Percentiles rank a stretch among this genome's conserved stretches.
Conservation (phyloP, 257 asterid species). For the Coffea eugenioides region DNA sequence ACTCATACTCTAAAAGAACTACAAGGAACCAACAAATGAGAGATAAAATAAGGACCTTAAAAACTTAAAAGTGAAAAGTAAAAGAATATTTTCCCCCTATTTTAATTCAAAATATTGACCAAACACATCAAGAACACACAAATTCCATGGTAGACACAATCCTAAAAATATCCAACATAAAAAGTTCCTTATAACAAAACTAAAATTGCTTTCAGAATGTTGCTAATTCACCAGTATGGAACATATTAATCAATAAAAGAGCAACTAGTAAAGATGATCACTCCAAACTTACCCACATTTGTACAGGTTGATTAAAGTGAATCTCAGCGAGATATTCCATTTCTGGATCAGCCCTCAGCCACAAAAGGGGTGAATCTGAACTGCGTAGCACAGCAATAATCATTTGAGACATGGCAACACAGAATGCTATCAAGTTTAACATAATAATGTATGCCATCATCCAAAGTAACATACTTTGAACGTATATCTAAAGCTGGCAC, state of each 20-base stretch:
- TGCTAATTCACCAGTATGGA: not conserved
- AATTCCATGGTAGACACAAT: not conserved
- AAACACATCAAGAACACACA: not conserved
- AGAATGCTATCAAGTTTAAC: not conserved
- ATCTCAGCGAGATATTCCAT: conserved; percentile 96
- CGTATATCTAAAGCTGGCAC: conserved; percentile 62
- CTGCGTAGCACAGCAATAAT: conserved; percentile 44
- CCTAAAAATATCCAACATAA: not conserved
- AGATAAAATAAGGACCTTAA: not conserved
- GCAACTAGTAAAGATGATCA: not conserved
- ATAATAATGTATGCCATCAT: conserved; percentile 1
- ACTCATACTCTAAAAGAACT: not conserved
- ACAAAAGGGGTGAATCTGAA: conserved; percentile 90
- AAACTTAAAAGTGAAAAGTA: not conserved
- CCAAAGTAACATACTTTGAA: conserved; percentile 51
- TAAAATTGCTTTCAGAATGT: conserved; percentile 1
- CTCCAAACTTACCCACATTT: conserved; percentile 90
- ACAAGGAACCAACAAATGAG: not conserved
- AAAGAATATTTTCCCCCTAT: not conserved
- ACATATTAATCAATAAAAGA: not conserved
- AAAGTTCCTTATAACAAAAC: no score
- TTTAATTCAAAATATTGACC: not conserved
- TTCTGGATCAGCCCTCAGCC: conserved; percentile 99
- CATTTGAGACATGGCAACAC: conserved; percentile 11
- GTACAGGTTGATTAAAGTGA: conserved; percentile 88